Conservation (phyloP, 139 green algal species). For the Pleodorina starrii region DNA sequence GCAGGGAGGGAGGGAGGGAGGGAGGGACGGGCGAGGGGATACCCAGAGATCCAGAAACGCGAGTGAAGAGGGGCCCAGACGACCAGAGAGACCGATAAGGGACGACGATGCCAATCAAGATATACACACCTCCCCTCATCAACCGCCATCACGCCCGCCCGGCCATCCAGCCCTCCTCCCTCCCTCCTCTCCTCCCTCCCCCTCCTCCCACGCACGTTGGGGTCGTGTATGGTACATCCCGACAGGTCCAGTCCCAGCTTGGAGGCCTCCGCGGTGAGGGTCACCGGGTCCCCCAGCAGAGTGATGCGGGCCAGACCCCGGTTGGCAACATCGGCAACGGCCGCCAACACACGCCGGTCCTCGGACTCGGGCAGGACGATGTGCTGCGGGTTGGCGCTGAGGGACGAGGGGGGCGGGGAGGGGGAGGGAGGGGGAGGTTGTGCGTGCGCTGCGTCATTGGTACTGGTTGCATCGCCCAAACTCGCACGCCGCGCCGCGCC, state of each 20-base stretch:
- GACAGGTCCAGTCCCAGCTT: constrained; percentile 80
- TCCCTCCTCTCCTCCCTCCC: not conserved
- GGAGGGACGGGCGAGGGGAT: not conserved
- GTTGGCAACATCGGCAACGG: constrained; percentile 74
- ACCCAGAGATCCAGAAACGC: too few relatives aligned
- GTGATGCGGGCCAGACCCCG: constrained; percentile 80
- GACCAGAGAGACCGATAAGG: too few relatives aligned
- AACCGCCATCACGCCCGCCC: too few relatives aligned
- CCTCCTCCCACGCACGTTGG: constrained; percentile 27
- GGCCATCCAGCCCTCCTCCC: not conserved
- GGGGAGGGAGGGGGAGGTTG: too few relatives aligned
- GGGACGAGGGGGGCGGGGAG: not conserved
- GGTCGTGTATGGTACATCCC: constrained; percentile 71
- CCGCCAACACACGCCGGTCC: constrained; percentile 76
- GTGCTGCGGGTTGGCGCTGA: constrained; percentile 66
- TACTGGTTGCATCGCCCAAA: too few relatives aligned
- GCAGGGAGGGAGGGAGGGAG: not conserved
- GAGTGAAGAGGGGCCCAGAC: too few relatives aligned
- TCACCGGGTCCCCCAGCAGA: constrained; percentile 78
- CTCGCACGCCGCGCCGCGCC: too few relatives aligned
- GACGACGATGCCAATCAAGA: too few relatives aligned
- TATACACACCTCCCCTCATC: too few relatives aligned
- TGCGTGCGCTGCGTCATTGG: too few relatives aligned
- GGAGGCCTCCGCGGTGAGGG: constrained; percentile 58
- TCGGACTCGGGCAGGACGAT: constrained; percentile 90